phyloP scores from a whole-genome alignment of 257 asterid genomes.

The Solanum bulbocastanum region DNA sequence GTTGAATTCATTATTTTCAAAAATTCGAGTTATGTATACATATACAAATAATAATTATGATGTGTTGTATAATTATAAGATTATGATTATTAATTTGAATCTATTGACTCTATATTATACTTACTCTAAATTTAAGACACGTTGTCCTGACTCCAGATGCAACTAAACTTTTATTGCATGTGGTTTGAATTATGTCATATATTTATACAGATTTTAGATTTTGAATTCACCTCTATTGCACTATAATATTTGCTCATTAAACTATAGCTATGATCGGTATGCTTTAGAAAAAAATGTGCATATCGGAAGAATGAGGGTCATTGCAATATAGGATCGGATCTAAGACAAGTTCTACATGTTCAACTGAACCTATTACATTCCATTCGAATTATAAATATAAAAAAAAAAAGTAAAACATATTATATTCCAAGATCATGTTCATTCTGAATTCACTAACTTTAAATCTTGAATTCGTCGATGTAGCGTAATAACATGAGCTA shows the following conservation, averaged over 20 bases:
- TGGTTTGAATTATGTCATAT: no score
- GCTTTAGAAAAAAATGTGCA: neutral
- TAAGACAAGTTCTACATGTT: neutral
- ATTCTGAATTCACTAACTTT: neutral
- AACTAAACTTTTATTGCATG: no score
- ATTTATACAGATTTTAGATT: neutral
- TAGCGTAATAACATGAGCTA: neutral
- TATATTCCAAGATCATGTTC: neutral
- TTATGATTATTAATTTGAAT: no score
- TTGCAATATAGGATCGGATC: neutral
- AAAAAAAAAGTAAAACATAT: no score
- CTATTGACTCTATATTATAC: neutral
- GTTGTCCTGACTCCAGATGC: no score
- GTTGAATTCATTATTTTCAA: no score
- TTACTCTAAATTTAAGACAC: no score
- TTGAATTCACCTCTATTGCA: neutral
- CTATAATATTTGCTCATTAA: neutral
- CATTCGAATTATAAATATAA: neutral
- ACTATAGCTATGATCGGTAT: neutral
- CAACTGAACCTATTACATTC: neutral
- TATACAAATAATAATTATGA: neutral
- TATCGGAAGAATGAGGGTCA: neutral
- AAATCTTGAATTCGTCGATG: neutral
- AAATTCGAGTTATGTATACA: neutral
- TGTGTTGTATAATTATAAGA: no score